Evolutionary conservation across 352 stramenopile species (phyloP), one percentile per base, ranked within the genome.

Genomic region (Phytophthora niederhauseri): DNA sequence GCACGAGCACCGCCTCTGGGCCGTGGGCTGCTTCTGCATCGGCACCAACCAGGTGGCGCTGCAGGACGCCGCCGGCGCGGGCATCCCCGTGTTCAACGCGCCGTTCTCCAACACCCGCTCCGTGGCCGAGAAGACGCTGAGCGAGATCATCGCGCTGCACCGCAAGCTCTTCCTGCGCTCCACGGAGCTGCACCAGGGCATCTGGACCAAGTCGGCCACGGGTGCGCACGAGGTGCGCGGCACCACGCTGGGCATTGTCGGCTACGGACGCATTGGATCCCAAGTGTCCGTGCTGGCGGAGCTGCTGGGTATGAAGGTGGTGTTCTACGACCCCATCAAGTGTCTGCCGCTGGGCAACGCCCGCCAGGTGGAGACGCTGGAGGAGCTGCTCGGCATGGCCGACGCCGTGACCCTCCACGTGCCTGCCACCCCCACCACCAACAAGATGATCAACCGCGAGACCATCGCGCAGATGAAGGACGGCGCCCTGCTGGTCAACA

Each of bases 391-490:
- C 2, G 67, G 72, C 5, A 75, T 88, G 54, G 86, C 93, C 14
- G 96, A 99, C 72, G 98, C 96, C 53, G 93, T 99, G 51, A 97
- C 89, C 22, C 81, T 99, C n/a, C 98, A 99, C 73, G 95, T 98
- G 61, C 97, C 97, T 2, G 97, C 98, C 61, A 98, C 97, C 59
- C 85, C 92, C 53, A 88, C 90, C 7, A 96, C 97, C 51, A 90
- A 88, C 63, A 89, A 98, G 75, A 98, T 98, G 79, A 97, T 98
- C 70, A 96, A 96, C 76, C 83, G 76, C 7, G 85, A 90, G 36
- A 97, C 89, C 22, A 87, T 98, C 34, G 75, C 82, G 3, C 66
- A 90, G 41, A 98, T 98, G 93, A 98, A 98, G 76, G 82, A 95
- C 20, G 93, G 94, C 12, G 95, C 93, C 4, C 78, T 97, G 11